These are phyloP conservation scores for Russula dissimulans DNA, from an alignment of 768 basidiomycete species.

Conservation along the genomic window DNA sequence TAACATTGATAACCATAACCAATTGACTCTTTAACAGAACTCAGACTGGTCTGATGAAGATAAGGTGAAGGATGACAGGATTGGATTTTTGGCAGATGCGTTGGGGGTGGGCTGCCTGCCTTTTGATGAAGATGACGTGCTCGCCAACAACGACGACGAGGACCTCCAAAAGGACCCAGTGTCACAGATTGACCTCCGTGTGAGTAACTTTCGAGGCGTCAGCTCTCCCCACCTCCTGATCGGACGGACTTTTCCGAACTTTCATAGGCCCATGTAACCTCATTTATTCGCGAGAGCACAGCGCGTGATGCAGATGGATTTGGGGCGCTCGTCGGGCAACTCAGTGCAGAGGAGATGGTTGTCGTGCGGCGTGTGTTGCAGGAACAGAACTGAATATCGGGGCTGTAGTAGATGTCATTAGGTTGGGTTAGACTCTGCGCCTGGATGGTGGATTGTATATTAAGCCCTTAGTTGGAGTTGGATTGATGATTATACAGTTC, in stretches of 20 bases:
- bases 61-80: slow-evolving; percentile 63
- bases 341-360: slow-evolving; percentile 61
- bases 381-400: slow-evolving; percentile 1
- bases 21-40: slow-evolving; percentile 36
- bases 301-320: slow-evolving; percentile 55
- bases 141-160: slow-evolving; percentile 71
- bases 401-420: not conserved
- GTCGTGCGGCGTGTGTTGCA: slow-evolving; percentile 41
- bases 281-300: slow-evolving; percentile 64
- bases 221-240: not conserved
- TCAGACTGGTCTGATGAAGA: slow-evolving; percentile 96
- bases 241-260: not conserved
- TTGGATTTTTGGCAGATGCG: slow-evolving; percentile 77
- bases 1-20: no score
- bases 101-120: slow-evolving; percentile 64
- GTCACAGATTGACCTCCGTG: slow-evolving; percentile 75
- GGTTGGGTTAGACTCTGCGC: not conserved
- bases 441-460: slow-evolving; percentile 17
- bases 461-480: slow-evolving; percentile 10
- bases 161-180: slow-evolving; percentile 83
- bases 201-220: slow-evolving; percentile 24
- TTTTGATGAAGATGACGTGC: slow-evolving; percentile 61
- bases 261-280: slow-evolving; percentile 52
- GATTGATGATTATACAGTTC: not conserved
- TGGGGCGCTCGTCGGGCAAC: slow-evolving; percentile 49